These are phyloP conservation scores for Nicotiana undulata DNA, from an alignment of 257 asterid species.

Conservation along the genomic window DNA sequence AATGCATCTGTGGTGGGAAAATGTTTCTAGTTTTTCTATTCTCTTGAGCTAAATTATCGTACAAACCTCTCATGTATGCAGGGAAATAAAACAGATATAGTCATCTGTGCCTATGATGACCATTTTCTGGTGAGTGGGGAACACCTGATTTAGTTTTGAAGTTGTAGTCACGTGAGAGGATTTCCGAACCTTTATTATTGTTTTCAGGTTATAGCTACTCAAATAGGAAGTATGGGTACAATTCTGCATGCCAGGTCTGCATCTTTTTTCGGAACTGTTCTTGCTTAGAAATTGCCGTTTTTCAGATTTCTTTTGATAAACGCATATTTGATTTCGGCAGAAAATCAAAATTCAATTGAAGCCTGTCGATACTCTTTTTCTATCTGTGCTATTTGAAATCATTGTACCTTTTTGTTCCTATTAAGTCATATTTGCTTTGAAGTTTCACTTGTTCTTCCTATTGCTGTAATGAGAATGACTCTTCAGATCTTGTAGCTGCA, in stretches of 20 bases:
- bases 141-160: not conserved
- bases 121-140: conserved; percentile 55
- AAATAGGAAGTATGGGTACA: conserved; percentile 96
- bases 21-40: not conserved
- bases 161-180: not conserved
- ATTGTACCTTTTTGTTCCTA: not conserved
- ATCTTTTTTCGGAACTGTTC: not conserved
- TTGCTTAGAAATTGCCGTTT: not conserved
- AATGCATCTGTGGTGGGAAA: not conserved
- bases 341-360: not conserved
- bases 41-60: not conserved
- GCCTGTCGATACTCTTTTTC: not conserved
- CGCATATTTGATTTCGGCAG: not conserved
- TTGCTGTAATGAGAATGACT: not conserved
- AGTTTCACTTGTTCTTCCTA: not conserved
- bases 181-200: not conserved
- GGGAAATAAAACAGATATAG: conserved; percentile 70
- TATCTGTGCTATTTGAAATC: not conserved
- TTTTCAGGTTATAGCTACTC: conserved; percentile 77
- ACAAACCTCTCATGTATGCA: conserved; percentile 12
- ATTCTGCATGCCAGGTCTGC: conserved; percentile 77
- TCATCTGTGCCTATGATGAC: conserved; percentile 76
- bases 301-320: not conserved
- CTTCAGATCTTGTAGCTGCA: not conserved
- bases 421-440: not conserved